Percentiles rank a stretch among this genome's conserved stretches.
Evolutionary conservation across 2,329 filamentous ascomycete species (phyloP).

Genomic region (Teratosphaeria pseudoeucalypti): DNA sequence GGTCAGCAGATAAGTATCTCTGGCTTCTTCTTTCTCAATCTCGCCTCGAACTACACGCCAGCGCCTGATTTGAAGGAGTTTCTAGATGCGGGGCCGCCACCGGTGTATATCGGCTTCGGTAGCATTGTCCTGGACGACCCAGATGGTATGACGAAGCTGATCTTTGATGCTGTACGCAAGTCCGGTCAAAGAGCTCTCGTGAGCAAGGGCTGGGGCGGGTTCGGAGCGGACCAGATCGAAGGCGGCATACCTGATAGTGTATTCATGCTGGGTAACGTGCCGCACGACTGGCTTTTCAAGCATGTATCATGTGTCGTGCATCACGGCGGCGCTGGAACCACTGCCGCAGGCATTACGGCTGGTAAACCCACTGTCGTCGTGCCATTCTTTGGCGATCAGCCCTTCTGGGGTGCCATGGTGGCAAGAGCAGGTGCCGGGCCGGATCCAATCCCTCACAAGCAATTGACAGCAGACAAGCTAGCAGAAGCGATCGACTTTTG

Average conservation of each 20-base stretch:
- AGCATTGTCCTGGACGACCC: constrained; percentile 74
- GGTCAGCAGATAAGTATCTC: constrained; percentile 58
- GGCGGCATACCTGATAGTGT: constrained; percentile 30
- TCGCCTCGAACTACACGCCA: constrained; percentile 56
- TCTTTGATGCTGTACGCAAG: constrained; percentile 57
- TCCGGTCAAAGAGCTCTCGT: constrained; percentile 44
- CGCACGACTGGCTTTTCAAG: constrained; percentile 50
- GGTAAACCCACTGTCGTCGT: constrained; percentile 45
- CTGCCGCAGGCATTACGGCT: constrained; percentile 43
- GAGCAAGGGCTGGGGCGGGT: constrained; percentile 45
- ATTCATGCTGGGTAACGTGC: constrained; percentile 45
- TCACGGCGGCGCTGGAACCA: constrained; percentile 51
- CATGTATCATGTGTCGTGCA: constrained; percentile 47
- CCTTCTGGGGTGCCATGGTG: constrained; percentile 46
- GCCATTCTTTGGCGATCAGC: constrained; percentile 49
- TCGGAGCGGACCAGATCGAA: constrained; percentile 29
- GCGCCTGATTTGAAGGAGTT: constrained; percentile 56
- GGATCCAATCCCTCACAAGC: constrained; percentile 36
- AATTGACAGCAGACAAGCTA: constrained; percentile 35
- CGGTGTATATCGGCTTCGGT: constrained; percentile 74
- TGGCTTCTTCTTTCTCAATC: constrained; percentile 66
- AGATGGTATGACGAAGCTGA: constrained; percentile 56
- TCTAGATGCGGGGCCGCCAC: constrained; percentile 56
- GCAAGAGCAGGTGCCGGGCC: constrained; percentile 41
- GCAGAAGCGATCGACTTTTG: constrained; percentile 37